Evolutionary conservation across 202 grass and related monocot genomes (phyloP).

Genomic region (Elaeis oleifera): DNA sequence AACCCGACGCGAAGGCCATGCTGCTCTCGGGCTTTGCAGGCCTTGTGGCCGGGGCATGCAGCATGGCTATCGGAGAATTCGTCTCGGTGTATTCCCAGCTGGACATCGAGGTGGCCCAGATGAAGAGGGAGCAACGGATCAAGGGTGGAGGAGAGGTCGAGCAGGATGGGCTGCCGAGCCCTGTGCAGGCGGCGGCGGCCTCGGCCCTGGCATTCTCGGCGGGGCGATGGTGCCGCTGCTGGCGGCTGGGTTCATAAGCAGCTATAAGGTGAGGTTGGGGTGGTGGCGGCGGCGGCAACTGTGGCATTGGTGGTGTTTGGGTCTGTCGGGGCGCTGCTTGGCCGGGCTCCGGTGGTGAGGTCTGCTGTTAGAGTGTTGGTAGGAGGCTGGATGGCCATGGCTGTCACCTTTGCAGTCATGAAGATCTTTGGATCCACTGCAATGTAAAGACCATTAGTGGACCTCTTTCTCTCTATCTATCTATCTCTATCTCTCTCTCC

Average conservation of each 20-base stretch:
- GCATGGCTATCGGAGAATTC: conserved; percentile 86
- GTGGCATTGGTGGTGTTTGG: conserved; percentile 40
- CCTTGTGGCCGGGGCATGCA: conserved; percentile 69
- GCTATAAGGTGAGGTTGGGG: conserved; percentile 37
- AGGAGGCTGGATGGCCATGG: conserved; percentile 55
- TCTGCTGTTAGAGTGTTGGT: conserved; percentile 37
- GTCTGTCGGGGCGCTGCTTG: conserved; percentile 43
- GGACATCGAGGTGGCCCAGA: conserved; percentile 45
- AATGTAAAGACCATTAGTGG: conserved; percentile 10
- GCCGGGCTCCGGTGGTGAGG: conserved; percentile 22
- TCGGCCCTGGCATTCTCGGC: conserved; percentile 73
- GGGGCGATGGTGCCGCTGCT: conserved; percentile 47
- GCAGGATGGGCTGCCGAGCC: conserved; percentile 38
- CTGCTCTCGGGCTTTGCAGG: conserved; percentile 81
- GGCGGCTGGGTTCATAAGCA: conserved; percentile 40
- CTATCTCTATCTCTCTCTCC: no score
- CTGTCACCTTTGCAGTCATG: conserved; percentile 53
- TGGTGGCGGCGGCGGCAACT: conserved; percentile 31
- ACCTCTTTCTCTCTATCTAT: no score
- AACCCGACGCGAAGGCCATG: conserved; percentile 57
- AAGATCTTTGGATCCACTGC: conserved; percentile 30
- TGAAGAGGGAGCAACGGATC: conserved; percentile 29
- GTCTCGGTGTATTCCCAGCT: conserved; percentile 58
- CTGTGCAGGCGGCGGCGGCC: conserved; percentile 53
- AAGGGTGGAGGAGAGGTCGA: conserved; percentile 23